phyloP scores from a whole-genome alignment of 2,329 filamentous ascomycete species.

The Teratosphaeria viscida region DNA sequence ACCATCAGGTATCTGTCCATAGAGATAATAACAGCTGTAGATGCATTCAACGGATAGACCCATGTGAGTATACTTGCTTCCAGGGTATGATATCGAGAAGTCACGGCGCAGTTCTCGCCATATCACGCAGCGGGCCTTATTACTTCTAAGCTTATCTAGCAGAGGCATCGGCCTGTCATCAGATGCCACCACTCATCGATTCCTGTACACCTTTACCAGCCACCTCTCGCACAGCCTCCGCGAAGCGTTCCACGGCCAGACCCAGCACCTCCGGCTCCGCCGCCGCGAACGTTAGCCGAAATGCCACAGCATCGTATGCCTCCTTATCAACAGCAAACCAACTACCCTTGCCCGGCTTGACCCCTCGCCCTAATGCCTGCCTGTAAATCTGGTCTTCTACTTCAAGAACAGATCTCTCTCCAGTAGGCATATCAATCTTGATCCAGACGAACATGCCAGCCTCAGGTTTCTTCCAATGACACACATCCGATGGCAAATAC shows the following conservation, averaged over 20 bases:
- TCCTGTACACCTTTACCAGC: slow-evolving; percentile 34
- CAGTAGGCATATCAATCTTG: slow-evolving; percentile 50
- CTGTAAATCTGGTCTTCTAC: slow-evolving; percentile 85
- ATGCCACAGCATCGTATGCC: slow-evolving; percentile 47
- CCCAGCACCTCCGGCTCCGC: slow-evolving; percentile 47
- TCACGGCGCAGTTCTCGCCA: too few species aligned
- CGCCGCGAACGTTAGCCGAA: slow-evolving; percentile 91
- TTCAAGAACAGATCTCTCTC: slow-evolving; percentile 42
- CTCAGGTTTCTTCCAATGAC: slow-evolving; percentile 67
- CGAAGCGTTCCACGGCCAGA: slow-evolving; percentile 52
- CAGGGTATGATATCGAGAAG: too few species aligned
- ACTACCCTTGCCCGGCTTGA: slow-evolving; percentile 71
- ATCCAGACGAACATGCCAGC: slow-evolving; percentile 96
- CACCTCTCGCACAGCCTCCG: slow-evolving; percentile 55
- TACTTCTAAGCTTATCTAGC: too few species aligned
- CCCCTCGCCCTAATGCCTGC: slow-evolving; percentile 61
- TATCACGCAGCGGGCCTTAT: too few species aligned
- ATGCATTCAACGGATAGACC: too few species aligned
- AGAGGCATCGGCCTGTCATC: background rate
- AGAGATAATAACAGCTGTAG: too few species aligned
- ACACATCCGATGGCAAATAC: slow-evolving; percentile 61
- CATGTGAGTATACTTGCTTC: too few species aligned
- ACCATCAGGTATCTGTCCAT: background rate
- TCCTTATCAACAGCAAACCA: slow-evolving; percentile 77
- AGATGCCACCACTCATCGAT: background rate